These are phyloP conservation scores for Moniliophthora roreri DNA, from an alignment of 1,284 basidiomycete species.

Conservation along the genomic window DNA sequence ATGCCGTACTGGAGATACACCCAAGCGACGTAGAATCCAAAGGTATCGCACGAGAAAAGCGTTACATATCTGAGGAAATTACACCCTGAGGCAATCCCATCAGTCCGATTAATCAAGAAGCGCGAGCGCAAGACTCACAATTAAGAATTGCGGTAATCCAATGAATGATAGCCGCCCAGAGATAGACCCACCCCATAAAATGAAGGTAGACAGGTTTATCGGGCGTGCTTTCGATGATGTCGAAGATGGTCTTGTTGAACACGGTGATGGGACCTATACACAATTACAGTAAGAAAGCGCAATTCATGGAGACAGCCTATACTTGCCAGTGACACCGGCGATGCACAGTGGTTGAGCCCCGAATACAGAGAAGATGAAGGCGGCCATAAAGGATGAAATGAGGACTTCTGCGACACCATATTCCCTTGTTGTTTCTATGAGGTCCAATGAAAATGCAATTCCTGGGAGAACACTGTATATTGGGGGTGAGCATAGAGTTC, in stretches of 20 bases:
- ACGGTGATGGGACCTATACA: slow-evolving; percentile 84
- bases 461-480: slow-evolving; percentile 75
- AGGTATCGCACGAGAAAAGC: slow-evolving; percentile 90
- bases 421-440: slow-evolving; percentile 88
- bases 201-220: slow-evolving; percentile 78
- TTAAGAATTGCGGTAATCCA: slow-evolving; percentile 87
- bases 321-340: slow-evolving; percentile 86
- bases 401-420: slow-evolving; percentile 92
- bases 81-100: slow-evolving; percentile 52
- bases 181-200: slow-evolving; percentile 90
- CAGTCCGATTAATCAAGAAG: slow-evolving; percentile 13
- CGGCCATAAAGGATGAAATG: slow-evolving; percentile 82
- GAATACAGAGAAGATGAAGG: slow-evolving; percentile 88
- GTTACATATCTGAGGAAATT: slow-evolving; percentile 87
- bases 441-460: slow-evolving; percentile 90
- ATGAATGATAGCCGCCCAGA: slow-evolving; percentile 93
- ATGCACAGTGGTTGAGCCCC: slow-evolving; percentile 92
- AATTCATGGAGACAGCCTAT: too few relatives aligned
- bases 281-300: too few relatives aligned
- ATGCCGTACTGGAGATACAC: slow-evolving; percentile 91
- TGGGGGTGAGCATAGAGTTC: slow-evolving; percentile 7
- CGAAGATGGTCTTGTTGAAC: slow-evolving; percentile 88
- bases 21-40: slow-evolving; percentile 89
- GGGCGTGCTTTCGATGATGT: slow-evolving; percentile 62
- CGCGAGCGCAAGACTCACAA: slow-evolving; percentile 42